A percentile compares a stretch with the other conserved stretches of the same genome.
Evolutionary conservation across 192 early-diverging fungal species (phyloP).

Genomic region (Entrophospora sp.): DNA sequence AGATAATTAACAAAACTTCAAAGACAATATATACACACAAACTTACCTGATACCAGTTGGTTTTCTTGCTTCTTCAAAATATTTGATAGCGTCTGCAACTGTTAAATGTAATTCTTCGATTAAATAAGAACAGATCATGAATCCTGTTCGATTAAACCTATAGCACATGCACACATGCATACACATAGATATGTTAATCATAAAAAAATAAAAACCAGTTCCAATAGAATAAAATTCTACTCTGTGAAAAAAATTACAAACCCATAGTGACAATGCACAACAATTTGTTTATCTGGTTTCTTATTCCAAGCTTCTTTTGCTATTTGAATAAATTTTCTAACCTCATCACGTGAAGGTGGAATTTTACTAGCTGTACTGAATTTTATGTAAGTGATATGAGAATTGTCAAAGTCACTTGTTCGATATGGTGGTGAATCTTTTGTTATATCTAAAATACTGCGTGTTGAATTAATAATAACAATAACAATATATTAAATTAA

Average conservation of each 20-base stretch:
- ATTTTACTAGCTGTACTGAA: constrained; percentile 43
- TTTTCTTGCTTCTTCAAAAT: constrained; percentile 36
- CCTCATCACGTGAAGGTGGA: constrained; percentile 38
- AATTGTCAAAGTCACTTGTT: constrained; percentile 43
- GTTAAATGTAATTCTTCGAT: constrained; percentile 38
- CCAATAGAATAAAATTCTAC: not conserved
- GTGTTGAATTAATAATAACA: not conserved
- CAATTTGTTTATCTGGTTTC: constrained; percentile 43
- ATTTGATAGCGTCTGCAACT: constrained; percentile 38
- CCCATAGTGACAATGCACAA: constrained; percentile 55
- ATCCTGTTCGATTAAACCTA: constrained; percentile 49
- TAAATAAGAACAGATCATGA: constrained; percentile 47
- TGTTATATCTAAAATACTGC: constrained; percentile 46
- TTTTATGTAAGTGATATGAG: constrained; percentile 42
- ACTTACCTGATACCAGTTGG: constrained; percentile 40
- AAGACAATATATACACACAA: not conserved
- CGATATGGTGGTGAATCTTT: constrained; percentile 42
- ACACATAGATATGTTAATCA: no score
- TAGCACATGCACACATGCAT: no score
- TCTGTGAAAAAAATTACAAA: constrained; percentile 2
- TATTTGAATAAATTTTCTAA: constrained; percentile 31
- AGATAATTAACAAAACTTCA: not conserved
- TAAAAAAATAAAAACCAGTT: no score
- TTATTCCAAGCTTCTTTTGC: constrained; percentile 34
- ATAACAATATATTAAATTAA: not conserved